Base-by-base conservation (phyloP, 805 yeast species). In the Pichia ethanolica region DNA sequence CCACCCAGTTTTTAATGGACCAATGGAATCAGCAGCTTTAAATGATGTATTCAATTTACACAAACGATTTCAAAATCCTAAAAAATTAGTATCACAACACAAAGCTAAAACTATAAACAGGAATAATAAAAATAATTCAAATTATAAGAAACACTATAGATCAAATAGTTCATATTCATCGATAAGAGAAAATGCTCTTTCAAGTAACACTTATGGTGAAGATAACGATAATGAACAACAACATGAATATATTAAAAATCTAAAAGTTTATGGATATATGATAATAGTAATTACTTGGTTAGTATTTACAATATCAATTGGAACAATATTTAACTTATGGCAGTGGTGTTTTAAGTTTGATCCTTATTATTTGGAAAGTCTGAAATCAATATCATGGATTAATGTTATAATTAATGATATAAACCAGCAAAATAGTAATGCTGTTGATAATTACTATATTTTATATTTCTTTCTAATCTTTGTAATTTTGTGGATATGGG, bases 401-500 rank as follows among this genome's bases (percentile, higher is more conserved):
- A 41, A 42, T 13, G 26, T 35, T 5, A n/a, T 53, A 32, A 26
- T 54, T 1, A 49, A 35, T 14, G 47, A 45, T 44, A 34, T 50
- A 7, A 30, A 35, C 7, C 44, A 46, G 20, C 50, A 46, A 38
- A 45, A 48, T 25, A 33, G 11, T 13, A 33, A 41, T 44, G 44
- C 59, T 5, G 40, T 62, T 8, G 61, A 60, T 35, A 59, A 61
- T 35, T 68, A 68, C 49, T 65, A 66, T 41, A 50, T 67, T 3
- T 62, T 60, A 48, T 49, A 58, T 7, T 59, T 68, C 40, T 60
- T 65, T 27, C 53, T 68, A 26, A 66, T 60, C 37, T 66, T 63
- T 47, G 67, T 63, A 26, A 57, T 68, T 5, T 44, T 68, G 4
- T 81, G 86, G 86, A 63, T 80, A 5, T 86, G 95, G 95, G 79